Evolutionary conservation across 345 rosid species (phyloP).

Genomic region (Carallia pectinifolia): DNA sequence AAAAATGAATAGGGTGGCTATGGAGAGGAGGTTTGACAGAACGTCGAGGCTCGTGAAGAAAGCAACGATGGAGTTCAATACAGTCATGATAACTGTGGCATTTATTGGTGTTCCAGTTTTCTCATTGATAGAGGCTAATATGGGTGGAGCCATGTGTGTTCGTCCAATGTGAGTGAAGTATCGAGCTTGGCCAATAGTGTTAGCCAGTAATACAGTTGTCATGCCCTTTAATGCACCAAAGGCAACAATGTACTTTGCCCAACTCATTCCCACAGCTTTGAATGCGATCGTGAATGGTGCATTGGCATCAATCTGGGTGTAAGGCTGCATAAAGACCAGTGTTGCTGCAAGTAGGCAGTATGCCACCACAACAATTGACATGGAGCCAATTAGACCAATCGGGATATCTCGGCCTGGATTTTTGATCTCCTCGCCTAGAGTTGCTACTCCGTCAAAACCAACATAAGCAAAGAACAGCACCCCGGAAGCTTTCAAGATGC

Average conservation of each 20-base stretch:
- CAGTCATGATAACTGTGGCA: constrained; percentile 23
- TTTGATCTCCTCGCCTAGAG: constrained; percentile 24
- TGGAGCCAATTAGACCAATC: constrained; percentile 25
- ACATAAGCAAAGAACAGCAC: constrained; percentile 28
- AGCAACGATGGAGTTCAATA: constrained; percentile 22
- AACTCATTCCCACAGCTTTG: constrained; percentile 13
- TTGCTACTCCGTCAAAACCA: constrained; percentile 28
- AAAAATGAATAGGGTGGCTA: constrained; percentile 25
- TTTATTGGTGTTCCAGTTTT: constrained; percentile 21
- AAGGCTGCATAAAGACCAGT: constrained; percentile 23
- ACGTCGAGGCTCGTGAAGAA: constrained; percentile 25
- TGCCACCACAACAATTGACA: constrained; percentile 1
- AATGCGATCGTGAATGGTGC: constrained; percentile 29
- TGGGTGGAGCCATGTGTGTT: constrained; percentile 27
- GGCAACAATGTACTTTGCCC: constrained; percentile 30
- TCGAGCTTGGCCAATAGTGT: constrained; percentile 20
- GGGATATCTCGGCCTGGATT: constrained; percentile 26
- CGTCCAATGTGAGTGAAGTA: constrained; percentile 27
- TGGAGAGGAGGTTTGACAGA: constrained; percentile 23
- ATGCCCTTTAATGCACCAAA: constrained; percentile 24
- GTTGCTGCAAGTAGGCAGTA: constrained; percentile 21
- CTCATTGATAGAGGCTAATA: constrained; percentile 17
- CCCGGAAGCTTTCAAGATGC: constrained; percentile 15
- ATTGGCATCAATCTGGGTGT: constrained; percentile 13
- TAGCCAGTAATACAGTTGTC: constrained; percentile 23